Base-by-base conservation (phyloP, 2,329 filamentous ascomycete genomes). In the Aspergillus ibericus region DNA sequence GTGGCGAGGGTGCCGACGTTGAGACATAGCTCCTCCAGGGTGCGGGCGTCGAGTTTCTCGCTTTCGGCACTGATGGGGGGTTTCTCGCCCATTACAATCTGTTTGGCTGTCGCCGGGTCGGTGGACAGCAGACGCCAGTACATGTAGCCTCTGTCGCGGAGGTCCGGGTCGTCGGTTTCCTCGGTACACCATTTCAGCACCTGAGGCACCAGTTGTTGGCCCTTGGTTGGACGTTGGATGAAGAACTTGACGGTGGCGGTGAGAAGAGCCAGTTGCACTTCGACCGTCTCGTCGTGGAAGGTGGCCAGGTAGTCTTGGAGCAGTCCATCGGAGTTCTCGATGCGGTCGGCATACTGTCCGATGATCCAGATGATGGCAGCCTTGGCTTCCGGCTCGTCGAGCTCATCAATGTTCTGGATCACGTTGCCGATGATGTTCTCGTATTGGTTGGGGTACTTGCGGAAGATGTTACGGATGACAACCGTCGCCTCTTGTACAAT, bases 291-390 rank as follows among this genome's bases (percentile, higher is more conserved):
- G 68, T 99, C 95, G 27, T 90, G 85, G 78, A 98, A 99, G 0
- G 91, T 90, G 72, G 93, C 93, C 8, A 99, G 75, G 74, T 98
- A 99, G 74, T 99, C 95, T 68, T 99, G 93, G 8, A 99, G 83
- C 2, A 99, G 82, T 0, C 89, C 91, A 68, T 98, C 95, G 15
- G 91, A 95, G 75, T 99, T 98, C 73, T 99, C 95, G 67, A 99
- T 99, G 46, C 95, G 89, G 72, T 96, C 92, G 9, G 95, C 95
- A 70, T 99, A 99, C 74, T 99, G 92, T 2, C 95, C 95, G 72
- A 99, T 99, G 35, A 99, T 95, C 95, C 95, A 99, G 46, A 99
- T 95, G 87, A 99, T 96, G 59, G 95, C 95, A 1, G 95, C 93
- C 75, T 99, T 99, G 47, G 95, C 95, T 76, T 99, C 95, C 2